These are phyloP conservation scores for Teratosphaeria viscida DNA, from an alignment of 2,329 filamentous ascomycete genomes.

Conservation along the genomic window DNA sequence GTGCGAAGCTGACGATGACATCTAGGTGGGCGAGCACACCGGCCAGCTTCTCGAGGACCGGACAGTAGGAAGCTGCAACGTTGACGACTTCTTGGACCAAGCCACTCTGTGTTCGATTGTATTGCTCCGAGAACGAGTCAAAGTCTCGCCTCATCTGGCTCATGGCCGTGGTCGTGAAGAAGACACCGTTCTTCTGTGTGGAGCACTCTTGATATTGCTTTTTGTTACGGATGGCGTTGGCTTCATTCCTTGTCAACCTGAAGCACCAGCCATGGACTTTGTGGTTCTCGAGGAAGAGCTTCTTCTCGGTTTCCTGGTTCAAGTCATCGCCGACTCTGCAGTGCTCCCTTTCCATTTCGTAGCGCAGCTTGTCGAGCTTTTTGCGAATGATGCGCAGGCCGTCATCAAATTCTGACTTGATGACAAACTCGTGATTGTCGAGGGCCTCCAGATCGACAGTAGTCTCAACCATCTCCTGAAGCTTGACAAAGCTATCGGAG, in stretches of 20 bases:
- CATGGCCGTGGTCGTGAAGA: constrained; percentile 81
- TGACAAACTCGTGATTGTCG: constrained; percentile 95
- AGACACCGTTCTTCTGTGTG: constrained; percentile 97
- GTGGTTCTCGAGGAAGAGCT: constrained; percentile 95
- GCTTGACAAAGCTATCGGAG: constrained; percentile 67
- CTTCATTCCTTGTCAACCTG: constrained; percentile 80
- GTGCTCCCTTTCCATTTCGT: constrained; percentile 78
- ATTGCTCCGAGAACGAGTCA: constrained; percentile 86
- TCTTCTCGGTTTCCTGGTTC: constrained; percentile 90
- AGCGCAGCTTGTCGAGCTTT: constrained; percentile 74
- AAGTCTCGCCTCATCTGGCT: constrained; percentile 77
- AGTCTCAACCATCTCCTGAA: constrained; percentile 97
- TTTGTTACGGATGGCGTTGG: constrained; percentile 86
- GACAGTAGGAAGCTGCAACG: constrained; percentile 89
- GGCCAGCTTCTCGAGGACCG: constrained; percentile 80
- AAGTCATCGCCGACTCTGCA: constrained; percentile 66
- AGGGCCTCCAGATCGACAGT: constrained; percentile 92
- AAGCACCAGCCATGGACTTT: constrained; percentile 95
- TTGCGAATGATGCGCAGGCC: constrained; percentile 76
- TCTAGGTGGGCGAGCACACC: constrained; percentile 86
- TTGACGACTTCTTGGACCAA: constrained; percentile 86
- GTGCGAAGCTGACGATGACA: constrained; percentile 87
- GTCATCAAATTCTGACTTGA: constrained; percentile 97
- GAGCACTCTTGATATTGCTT: constrained; percentile 85
- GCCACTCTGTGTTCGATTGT: constrained; percentile 86